phyloP scores from a whole-genome alignment of 306 rosid species.

The Abrus pulchellus region DNA sequence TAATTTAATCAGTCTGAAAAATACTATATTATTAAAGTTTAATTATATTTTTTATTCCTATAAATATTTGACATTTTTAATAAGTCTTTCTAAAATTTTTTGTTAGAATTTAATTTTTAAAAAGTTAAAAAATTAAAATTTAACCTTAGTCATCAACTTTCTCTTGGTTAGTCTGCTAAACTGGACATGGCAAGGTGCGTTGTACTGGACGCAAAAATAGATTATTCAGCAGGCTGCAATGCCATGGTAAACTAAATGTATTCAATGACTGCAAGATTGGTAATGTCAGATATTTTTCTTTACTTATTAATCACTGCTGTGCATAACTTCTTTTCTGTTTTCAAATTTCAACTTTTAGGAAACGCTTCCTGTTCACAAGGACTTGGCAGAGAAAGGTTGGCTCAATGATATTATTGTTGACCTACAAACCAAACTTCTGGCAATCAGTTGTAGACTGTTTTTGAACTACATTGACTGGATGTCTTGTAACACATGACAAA shows the following conservation, averaged over 20 bases:
- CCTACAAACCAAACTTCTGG: slow-evolving; percentile 59
- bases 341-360: slow-evolving; percentile 69
- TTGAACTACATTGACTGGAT: slow-evolving; percentile 4
- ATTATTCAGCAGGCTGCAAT: slow-evolving; percentile 98
- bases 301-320: slow-evolving; percentile 29
- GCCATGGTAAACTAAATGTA: slow-evolving; percentile 80
- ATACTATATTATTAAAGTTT: too few relatives aligned
- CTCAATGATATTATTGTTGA: slow-evolving; percentile 72
- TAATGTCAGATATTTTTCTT: slow-evolving; percentile 4
- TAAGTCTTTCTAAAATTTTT: too few relatives aligned
- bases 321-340: slow-evolving; percentile 10
- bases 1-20: too few relatives aligned
- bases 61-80: too few relatives aligned
- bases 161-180: slow-evolving; percentile 90
- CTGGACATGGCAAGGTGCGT: slow-evolving; percentile 81
- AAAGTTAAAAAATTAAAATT: too few relatives aligned
- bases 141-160: slow-evolving; percentile 35
- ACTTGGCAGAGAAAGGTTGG: slow-evolving; percentile 58
- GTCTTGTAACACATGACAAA: neutral
- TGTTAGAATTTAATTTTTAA: too few relatives aligned
- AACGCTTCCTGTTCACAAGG: slow-evolving; percentile 94
- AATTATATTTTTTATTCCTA: too few relatives aligned
- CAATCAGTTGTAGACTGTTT: neutral
- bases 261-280: slow-evolving; percentile 22
- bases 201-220: slow-evolving; percentile 88